These are phyloP conservation scores for Lithocarpus polystachyus DNA, from an alignment of 306 rosid genomes.

Conservation along the genomic window DNA sequence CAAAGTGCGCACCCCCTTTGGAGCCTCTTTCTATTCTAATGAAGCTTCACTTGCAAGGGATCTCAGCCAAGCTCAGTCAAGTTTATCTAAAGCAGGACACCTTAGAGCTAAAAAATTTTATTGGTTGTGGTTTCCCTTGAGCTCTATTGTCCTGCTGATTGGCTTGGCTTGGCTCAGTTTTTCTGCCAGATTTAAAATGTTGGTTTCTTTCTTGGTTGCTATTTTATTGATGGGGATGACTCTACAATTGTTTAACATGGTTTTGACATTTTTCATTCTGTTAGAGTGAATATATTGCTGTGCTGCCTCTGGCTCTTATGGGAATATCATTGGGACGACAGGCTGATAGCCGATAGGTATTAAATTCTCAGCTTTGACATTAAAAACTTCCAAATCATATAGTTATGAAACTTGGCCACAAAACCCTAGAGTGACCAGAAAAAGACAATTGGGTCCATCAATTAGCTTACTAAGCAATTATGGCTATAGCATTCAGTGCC, in stretches of 20 bases:
- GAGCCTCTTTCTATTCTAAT: no score
- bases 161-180: neutral
- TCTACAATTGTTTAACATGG: conserved; percentile 22
- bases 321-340: conserved; percentile 42
- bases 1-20: no score
- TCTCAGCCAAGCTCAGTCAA: no score
- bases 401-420: conserved; percentile 39
- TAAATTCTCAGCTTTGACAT: conserved; percentile 39
- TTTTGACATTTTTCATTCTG: conserved; percentile 30
- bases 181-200: no score
- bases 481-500: conserved; percentile 13
- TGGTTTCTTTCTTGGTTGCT: neutral
- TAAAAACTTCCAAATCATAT: conserved; percentile 30
- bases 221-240: conserved; percentile 13
- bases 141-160: neutral
- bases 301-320: conserved; percentile 45
- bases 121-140: neutral
- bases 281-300: conserved; percentile 39
- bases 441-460: conserved; percentile 36
- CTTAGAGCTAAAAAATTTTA: neutral
- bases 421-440: conserved; percentile 57
- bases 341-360: conserved; percentile 45
- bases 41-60: no score
- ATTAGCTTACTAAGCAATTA: conserved; percentile 24
- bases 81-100: neutral